phyloP scores from a whole-genome alignment of 2,329 filamentous ascomycete genomes.

The Aspergillus ochraceus region DNA sequence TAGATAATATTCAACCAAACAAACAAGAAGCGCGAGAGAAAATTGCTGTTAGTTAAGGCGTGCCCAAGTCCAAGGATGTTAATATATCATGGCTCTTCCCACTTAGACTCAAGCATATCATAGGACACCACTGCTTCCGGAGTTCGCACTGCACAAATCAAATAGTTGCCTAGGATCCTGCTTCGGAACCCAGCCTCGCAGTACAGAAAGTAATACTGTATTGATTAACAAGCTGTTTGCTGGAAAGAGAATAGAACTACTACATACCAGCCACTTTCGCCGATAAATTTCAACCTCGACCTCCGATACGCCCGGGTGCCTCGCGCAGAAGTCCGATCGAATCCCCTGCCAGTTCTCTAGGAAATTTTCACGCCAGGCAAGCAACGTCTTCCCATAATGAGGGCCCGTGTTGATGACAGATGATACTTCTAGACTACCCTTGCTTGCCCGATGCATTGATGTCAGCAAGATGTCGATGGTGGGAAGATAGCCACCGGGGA shows the following conservation, averaged over 20 bases:
- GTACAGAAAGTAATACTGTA: conserved; percentile 71
- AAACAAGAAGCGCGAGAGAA: too few species aligned
- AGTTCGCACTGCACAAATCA: conserved; percentile 64
- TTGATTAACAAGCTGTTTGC: background rate
- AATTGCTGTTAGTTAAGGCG: too few species aligned
- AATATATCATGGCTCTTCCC: background rate
- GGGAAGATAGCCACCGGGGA: conserved; percentile 72
- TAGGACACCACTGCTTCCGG: conserved; percentile 9
- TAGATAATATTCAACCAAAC: too few species aligned
- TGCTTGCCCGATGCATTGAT: conserved; percentile 61
- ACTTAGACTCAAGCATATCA: background rate
- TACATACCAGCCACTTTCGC: conserved; percentile 62
- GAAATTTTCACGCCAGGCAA: conserved; percentile 69
- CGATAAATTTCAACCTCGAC: conserved; percentile 66
- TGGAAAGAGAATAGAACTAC: background rate
- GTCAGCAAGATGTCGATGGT: conserved; percentile 57
- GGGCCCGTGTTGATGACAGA: conserved; percentile 70
- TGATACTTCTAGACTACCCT: conserved; percentile 65
- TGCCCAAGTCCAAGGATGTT: too few species aligned
- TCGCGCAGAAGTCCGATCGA: conserved; percentile 57
- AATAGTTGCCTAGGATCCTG: conserved; percentile 71
- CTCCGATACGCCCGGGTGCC: conserved; percentile 61
- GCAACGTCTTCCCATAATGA: conserved; percentile 69
- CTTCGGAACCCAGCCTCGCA: conserved; percentile 72
- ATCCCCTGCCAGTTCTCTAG: conserved; percentile 64